A percentile compares a stretch with the other conserved stretches of the same genome.
phyloP scores from a whole-genome alignment of 2,329 filamentous ascomycete species.

The Orbilia quercus region DNA sequence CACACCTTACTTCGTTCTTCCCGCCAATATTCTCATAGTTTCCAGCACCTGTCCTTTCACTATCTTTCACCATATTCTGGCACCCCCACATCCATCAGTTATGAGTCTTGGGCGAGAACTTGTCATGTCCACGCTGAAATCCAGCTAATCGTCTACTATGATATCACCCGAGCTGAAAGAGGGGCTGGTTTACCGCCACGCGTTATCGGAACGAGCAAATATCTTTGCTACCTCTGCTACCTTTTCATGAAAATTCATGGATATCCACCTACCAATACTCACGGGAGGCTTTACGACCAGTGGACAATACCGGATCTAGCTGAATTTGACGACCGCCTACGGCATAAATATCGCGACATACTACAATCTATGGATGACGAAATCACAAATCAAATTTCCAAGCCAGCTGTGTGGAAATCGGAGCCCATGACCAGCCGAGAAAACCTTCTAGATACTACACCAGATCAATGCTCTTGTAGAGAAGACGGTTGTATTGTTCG shows the following conservation, averaged over 20 bases:
- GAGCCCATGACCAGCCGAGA: conserved; percentile 44
- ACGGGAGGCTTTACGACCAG: conserved; percentile 41
- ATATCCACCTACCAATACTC: conserved; percentile 28
- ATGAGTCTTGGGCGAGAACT: conserved; percentile 34
- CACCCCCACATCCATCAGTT: conserved; percentile 19
- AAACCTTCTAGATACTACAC: conserved; percentile 12
- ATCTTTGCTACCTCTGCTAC: conserved; percentile 68
- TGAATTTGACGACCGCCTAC: background rate
- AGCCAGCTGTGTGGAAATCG: conserved; percentile 17
- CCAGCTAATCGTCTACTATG: conserved; percentile 66
- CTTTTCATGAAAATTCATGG: conserved; percentile 65
- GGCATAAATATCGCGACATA: conserved; percentile 18
- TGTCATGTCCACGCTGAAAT: conserved; percentile 67
- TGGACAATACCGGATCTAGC: conserved; percentile 33
- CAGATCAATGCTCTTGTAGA: background rate
- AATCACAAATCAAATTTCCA: background rate
- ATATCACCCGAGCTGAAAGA: conserved; percentile 57
- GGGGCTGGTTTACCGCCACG: conserved; percentile 61
- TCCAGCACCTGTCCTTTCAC: conserved; percentile 20
- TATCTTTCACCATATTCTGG: conserved; percentile 21
- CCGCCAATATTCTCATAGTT: background rate
- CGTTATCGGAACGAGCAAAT: conserved; percentile 67
- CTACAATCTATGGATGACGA: conserved; percentile 17
- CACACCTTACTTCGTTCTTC: conserved; percentile 11
- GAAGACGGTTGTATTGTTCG: too few species aligned